phyloP scores from a whole-genome alignment of 148 eudicot genomes.

The Heliosperma pusillum region DNA sequence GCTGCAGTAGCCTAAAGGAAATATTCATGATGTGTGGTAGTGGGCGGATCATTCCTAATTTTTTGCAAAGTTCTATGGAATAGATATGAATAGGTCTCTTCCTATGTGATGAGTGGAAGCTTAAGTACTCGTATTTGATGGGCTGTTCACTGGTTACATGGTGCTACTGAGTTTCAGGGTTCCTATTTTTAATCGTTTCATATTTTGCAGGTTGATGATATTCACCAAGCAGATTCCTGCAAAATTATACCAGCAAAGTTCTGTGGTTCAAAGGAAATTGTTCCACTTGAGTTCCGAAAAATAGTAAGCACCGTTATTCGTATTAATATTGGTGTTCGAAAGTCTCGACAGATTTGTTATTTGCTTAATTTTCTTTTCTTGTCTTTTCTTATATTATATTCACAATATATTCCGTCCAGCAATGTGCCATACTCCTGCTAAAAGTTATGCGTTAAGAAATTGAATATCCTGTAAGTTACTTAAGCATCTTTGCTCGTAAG shows the following conservation, averaged over 20 bases:
- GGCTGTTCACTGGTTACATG: not conserved
- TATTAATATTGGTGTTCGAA: not conserved
- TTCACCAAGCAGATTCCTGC: slow-evolving; percentile 74
- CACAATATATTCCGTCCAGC: not conserved
- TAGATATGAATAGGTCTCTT: slow-evolving; percentile 2
- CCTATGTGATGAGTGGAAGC: not conserved
- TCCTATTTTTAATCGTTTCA: slow-evolving; percentile 5
- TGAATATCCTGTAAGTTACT: not conserved
- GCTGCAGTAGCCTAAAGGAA: not conserved
- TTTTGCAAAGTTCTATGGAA: not conserved
- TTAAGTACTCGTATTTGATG: not conserved
- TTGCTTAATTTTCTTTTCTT: not conserved
- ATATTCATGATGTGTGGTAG: not conserved
- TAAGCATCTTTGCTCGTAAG: not conserved
- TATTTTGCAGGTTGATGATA: slow-evolving; percentile 62
- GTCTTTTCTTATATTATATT: not conserved
- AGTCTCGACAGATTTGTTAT: not conserved
- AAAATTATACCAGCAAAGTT: slow-evolving; percentile 88
- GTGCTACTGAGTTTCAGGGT: not conserved
- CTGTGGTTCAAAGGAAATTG: slow-evolving; percentile 86
- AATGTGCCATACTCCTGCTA: not conserved
- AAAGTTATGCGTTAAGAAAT: not conserved
- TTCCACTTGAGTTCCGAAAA: slow-evolving; percentile 65
- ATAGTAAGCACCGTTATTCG: slow-evolving; percentile 28
- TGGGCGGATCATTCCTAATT: not conserved